Percentiles rank a stretch among this genome's conserved stretches.
Conservation (phyloP, 2,329 filamentous ascomycete species). For the Clonostachys chloroleuca region DNA sequence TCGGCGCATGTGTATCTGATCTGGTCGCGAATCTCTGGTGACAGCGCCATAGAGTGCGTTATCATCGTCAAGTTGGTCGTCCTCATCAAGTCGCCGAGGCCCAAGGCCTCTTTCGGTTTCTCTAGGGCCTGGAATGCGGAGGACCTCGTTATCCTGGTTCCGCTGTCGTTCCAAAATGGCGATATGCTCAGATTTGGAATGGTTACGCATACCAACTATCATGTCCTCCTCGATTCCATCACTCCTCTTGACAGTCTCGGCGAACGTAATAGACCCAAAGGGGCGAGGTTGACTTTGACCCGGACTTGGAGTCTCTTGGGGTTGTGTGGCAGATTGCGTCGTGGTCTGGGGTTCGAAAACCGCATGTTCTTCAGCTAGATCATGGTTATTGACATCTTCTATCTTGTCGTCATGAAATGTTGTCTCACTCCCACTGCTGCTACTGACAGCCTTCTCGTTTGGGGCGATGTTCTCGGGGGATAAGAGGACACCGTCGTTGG, state of each 20-base stretch:
- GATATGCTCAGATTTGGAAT: constrained; percentile 72
- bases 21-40: constrained; percentile 16
- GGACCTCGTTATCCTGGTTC: constrained; percentile 66
- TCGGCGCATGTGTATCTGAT: constrained; percentile 19
- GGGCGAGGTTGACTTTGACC: background rate
- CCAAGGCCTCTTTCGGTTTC: constrained; percentile 81
- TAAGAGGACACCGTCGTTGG: constrained; percentile 55
- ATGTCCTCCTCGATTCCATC: constrained; percentile 46
- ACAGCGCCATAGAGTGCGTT: constrained; percentile 14
- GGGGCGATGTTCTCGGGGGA: constrained; percentile 30
- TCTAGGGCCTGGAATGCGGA: constrained; percentile 87
- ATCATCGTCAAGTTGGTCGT: constrained; percentile 27
- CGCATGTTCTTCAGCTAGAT: background rate
- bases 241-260: constrained; percentile 58
- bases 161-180: constrained; percentile 84
- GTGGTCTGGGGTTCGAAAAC: background rate
- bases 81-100: constrained; percentile 49
- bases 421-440: constrained; percentile 31
- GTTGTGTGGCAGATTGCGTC: too few species aligned
- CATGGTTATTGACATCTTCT: background rate
- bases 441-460: constrained; percentile 2
- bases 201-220: background rate
- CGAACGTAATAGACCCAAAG: constrained; percentile 54
- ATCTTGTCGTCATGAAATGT: constrained; percentile 17
- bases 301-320: background rate